phyloP scores from a whole-genome alignment of 2,329 filamentous ascomycete species.

The Penicillium sp. region DNA sequence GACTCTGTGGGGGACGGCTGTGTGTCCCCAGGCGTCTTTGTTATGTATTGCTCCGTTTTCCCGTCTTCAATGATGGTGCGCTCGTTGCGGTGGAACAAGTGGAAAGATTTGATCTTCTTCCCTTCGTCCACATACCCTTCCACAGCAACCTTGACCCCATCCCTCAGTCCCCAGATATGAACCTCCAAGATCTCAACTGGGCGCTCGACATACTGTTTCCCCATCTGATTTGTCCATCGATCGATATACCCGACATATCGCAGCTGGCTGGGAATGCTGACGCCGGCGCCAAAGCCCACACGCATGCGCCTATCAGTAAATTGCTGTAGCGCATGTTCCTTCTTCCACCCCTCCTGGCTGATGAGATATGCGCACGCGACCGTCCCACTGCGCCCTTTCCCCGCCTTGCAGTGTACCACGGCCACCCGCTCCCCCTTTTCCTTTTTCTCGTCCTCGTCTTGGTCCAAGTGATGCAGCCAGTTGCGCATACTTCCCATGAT shows the following conservation, averaged over 20 bases:
- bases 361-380: conserved; percentile 88
- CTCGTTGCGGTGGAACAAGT: conserved; percentile 75
- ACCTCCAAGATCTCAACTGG: conserved; percentile 84
- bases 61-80: conserved; percentile 53
- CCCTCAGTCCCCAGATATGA: conserved; percentile 83
- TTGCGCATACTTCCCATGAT: conserved; percentile 92
- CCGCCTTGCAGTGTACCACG: conserved; percentile 96
- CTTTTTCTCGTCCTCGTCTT: conserved; percentile 24
- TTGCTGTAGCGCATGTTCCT: conserved; percentile 63
- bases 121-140: conserved; percentile 89
- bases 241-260: conserved; percentile 88
- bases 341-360: conserved; percentile 74
- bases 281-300: conserved; percentile 81
- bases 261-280: conserved; percentile 90
- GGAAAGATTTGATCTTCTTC: conserved; percentile 78
- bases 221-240: conserved; percentile 71
- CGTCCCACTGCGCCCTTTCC: conserved; percentile 90
- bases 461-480: conserved; percentile 63
- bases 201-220: conserved; percentile 79
- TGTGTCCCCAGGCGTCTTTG: too few species aligned
- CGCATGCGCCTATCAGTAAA: conserved; percentile 88
- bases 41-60: conserved; percentile 6
- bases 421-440: conserved; percentile 63
- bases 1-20: not conserved
- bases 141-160: conserved; percentile 84